A percentile compares a stretch with the other conserved stretches of the same genome.
phyloP scores from a whole-genome alignment of 2,329 filamentous ascomycete genomes.

The Alternaria panax region DNA sequence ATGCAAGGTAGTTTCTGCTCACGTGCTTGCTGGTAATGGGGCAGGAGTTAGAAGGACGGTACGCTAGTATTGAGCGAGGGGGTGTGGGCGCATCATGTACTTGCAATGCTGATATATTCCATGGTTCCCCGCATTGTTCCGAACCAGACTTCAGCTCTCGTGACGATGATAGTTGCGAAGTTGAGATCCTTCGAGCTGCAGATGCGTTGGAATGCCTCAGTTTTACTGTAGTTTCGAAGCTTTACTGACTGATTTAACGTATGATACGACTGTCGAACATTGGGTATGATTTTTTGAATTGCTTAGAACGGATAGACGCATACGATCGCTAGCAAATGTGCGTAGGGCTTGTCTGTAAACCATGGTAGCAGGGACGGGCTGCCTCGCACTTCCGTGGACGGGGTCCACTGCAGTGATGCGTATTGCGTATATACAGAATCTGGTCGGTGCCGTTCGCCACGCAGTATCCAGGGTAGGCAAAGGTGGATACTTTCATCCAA shows the following conservation, averaged over 20 bases:
- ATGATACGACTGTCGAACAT: not conserved
- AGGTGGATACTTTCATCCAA: not conserved
- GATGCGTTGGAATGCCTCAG: not conserved
- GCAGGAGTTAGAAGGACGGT: not conserved
- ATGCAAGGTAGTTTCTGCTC: not conserved
- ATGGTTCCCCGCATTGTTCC: not conserved
- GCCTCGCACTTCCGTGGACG: constrained; percentile 5
- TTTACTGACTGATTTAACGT: not conserved
- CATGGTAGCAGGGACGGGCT: constrained; percentile 13
- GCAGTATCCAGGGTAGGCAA: not conserved
- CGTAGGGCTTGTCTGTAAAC: not conserved
- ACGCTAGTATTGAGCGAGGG: not conserved
- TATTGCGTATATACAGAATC: not conserved
- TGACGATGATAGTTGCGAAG: not conserved
- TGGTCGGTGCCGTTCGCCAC: not conserved
- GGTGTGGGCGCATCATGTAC: not conserved
- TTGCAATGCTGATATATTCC: not conserved
- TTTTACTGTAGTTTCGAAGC: not conserved
- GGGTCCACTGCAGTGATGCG: constrained; percentile 4
- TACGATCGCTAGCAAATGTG: not conserved
- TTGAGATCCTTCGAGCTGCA: not conserved
- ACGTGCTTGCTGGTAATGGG: not conserved
- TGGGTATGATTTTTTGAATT: not conserved
- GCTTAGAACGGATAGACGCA: not conserved
- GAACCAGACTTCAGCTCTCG: not conserved